Conservation (phyloP, 2,329 filamentous ascomycete genomes). For the Paradendryphiella salina region DNA sequence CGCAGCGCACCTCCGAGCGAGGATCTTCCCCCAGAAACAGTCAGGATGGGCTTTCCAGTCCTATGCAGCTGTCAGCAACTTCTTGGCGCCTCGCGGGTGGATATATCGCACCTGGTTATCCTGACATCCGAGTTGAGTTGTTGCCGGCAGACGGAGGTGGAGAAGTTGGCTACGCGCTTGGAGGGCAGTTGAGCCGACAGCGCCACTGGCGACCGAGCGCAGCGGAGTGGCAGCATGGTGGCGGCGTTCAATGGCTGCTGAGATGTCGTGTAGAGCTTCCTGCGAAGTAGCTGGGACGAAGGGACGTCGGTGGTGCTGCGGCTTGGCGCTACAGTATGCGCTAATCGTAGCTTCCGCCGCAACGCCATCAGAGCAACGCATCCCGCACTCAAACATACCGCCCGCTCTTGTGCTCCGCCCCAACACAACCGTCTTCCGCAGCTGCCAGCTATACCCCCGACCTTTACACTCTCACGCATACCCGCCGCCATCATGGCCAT, state of each 20-base stretch:
- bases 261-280: conserved; percentile 34
- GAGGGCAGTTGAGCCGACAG: conserved; percentile 39
- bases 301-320: conserved; percentile 23
- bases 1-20: conserved; percentile 74
- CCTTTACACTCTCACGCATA: not conserved
- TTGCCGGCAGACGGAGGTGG: conserved; percentile 34
- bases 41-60: conserved; percentile 93
- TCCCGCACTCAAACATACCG: conserved; percentile 23
- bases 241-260: conserved; percentile 46
- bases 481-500: conserved; percentile 55
- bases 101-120: conserved; percentile 64
- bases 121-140: conserved; percentile 72
- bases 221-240: conserved; percentile 48
- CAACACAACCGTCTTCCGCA: conserved; percentile 4
- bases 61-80: conserved; percentile 45
- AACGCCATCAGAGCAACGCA: conserved; percentile 28
- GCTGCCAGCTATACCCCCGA: not conserved
- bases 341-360: conserved; percentile 30
- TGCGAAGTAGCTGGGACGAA: conserved; percentile 27
- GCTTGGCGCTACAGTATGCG: conserved; percentile 29
- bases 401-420: conserved; percentile 7
- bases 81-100: not conserved
- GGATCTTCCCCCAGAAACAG: conserved; percentile 84
- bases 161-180: conserved; percentile 34
- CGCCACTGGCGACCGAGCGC: conserved; percentile 46